These are phyloP conservation scores for Verticillium longisporum DNA, from an alignment of 2,329 filamentous ascomycete species.

Conservation along the genomic window DNA sequence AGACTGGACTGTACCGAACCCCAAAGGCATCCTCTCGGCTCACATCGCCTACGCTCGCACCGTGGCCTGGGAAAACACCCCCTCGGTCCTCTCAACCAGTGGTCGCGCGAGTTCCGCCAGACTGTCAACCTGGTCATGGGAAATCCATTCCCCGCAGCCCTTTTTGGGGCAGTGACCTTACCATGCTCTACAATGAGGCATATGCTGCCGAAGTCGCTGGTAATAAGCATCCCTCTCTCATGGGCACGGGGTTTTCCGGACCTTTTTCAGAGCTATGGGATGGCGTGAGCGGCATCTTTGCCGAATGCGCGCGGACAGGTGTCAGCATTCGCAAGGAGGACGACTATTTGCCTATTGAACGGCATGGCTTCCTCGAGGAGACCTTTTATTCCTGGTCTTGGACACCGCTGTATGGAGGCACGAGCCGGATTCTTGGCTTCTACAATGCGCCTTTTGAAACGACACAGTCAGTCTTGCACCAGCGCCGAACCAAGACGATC, in stretches of 20 bases:
- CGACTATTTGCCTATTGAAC: slow-evolving; percentile 22
- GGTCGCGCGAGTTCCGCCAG: slow-evolving; percentile 37
- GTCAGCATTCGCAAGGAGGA: slow-evolving; percentile 24
- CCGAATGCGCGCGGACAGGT: slow-evolving; percentile 27
- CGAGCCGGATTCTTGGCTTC: slow-evolving; percentile 26
- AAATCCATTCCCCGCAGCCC: slow-evolving; percentile 37
- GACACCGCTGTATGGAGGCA: slow-evolving; percentile 28
- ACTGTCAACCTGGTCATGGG: slow-evolving; percentile 27
- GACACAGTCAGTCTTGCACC: slow-evolving; percentile 23
- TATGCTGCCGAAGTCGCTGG: slow-evolving; percentile 50
- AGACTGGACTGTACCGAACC: slow-evolving; percentile 24
- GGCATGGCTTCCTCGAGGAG: slow-evolving; percentile 29
- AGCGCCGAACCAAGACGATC: slow-evolving; percentile 25
- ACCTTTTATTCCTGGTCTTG: slow-evolving; percentile 30
- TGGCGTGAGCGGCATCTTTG: slow-evolving; percentile 20
- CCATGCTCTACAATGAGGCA: slow-evolving; percentile 59
- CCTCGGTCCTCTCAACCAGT: slow-evolving; percentile 33
- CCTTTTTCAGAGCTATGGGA: slow-evolving; percentile 47
- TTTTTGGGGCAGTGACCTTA: slow-evolving; percentile 58
- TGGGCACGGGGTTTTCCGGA: slow-evolving; percentile 50
- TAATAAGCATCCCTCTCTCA: slow-evolving; percentile 53
- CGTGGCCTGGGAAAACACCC: slow-evolving; percentile 34
- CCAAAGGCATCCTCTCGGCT: slow-evolving; percentile 20
- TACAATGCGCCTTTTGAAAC: slow-evolving; percentile 32
- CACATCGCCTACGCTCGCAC: slow-evolving; percentile 21